Conservation (phyloP, 192 early-diverging fungal species). For the Obelidium mucronatum region DNA sequence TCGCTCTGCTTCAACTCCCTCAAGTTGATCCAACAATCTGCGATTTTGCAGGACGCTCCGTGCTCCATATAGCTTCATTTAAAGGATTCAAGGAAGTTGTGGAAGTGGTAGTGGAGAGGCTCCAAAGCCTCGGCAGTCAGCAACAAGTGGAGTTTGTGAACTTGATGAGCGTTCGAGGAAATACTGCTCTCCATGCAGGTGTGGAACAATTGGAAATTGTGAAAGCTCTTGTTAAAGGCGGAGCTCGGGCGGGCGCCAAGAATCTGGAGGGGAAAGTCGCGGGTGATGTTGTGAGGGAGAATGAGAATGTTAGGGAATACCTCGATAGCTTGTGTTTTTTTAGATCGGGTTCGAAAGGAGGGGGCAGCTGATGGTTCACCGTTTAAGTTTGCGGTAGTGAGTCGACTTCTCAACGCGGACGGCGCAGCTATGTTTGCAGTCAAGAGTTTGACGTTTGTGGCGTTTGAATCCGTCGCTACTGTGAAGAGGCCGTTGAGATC, state of each 20-base stretch:
- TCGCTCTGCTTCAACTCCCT: constrained; percentile 3
- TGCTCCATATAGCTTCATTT: constrained; percentile 28
- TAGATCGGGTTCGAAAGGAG: background rate
- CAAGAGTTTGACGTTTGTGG: constrained; percentile 5
- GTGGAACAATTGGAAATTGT: constrained; percentile 33
- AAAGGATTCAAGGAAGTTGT: constrained; percentile 16
- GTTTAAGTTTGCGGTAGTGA: constrained; percentile 1
- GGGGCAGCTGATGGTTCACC: too few species aligned
- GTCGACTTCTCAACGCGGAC: background rate
- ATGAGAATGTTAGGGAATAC: constrained; percentile 4
- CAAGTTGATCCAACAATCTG: constrained; percentile 4
- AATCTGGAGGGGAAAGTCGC: constrained; percentile 32
- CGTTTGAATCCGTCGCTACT: constrained; percentile 8
- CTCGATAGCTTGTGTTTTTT: constrained; percentile 25
- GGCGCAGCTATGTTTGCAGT: background rate
- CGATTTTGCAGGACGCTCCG: constrained; percentile 21
- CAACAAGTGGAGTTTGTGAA: background rate
- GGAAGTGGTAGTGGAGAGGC: background rate
- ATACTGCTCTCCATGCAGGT: constrained; percentile 45
- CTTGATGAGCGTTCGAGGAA: constrained; percentile 27
- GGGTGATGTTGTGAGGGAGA: constrained; percentile 34
- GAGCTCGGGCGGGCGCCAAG: constrained; percentile 10
- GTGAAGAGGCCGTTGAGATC: constrained; percentile 37
- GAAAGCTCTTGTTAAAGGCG: constrained; percentile 31
- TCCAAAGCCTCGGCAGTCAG: background rate